Evolutionary conservation across 352 stramenopile species (phyloP), one percentile per base, ranked within the genome.

Genomic region (Pythium phragmiticola): DNA sequence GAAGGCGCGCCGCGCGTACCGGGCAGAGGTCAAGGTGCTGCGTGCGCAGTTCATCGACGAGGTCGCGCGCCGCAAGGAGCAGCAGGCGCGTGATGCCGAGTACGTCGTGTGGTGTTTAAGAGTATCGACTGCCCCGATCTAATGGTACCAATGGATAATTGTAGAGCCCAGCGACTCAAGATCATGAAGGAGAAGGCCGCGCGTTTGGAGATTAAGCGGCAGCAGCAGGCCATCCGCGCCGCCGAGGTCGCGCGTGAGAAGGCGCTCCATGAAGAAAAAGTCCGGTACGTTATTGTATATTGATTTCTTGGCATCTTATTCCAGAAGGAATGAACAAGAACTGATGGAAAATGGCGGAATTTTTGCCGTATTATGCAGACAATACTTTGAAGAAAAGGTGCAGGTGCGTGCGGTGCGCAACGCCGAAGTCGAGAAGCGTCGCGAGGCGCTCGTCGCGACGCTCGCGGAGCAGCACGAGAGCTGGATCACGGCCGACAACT

Each of bases 161-260:
- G 8, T 54, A 92, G 84, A 60, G 72, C 84, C 17, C 82, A 95
- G 65, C 82, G 84, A 46, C 65, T 82, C 66, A 90, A 84, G 66
- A 91, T 95, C 58, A 88, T 92, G 79, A 93, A 93, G 73, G 84
- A 85, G 56, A 95, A 95, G 78, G 84, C 86, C 11, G 82, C 84
- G 50, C 82, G 86, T 68, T 79, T 95, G 76, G 84, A 90, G 65
- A 88, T 92, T 66, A 95, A 95, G 78, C 84, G 82, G 26, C 84
- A 95, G 73, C 80, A 93, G 70, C 84, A 95, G 73, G 84, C 75
- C 23, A 88, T 93, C 49, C 84, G 86, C 46, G 86, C 86, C 43
- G 79, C 85, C 69, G 86, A 95, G 63, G 84, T 95, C 7, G 84
- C 78, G 60, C 77, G 75, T 33, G 86, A 95, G 74, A 92, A 92